A percentile compares a stretch with the other conserved stretches of the same genome.
Conservation (phyloP, 345 rosid genomes). For the Citrus reticulata region DNA sequence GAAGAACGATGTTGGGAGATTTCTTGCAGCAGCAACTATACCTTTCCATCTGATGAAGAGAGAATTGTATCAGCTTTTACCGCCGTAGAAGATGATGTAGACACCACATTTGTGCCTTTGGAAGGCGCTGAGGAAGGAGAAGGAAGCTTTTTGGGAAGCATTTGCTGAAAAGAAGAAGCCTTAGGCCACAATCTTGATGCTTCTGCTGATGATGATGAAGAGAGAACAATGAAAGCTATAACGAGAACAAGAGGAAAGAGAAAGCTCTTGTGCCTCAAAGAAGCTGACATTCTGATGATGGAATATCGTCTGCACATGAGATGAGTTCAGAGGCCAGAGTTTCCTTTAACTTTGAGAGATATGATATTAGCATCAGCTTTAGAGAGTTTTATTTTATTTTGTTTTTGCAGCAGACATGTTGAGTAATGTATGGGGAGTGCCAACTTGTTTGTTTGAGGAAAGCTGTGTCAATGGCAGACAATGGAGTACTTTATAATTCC, state of each 20-base stretch:
- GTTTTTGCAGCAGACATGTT: slow-evolving; percentile 48
- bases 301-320: slow-evolving; percentile 14
- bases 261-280: slow-evolving; percentile 39
- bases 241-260: slow-evolving; percentile 31
- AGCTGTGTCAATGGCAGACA: slow-evolving; percentile 80
- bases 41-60: slow-evolving; percentile 53
- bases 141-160: slow-evolving; percentile 87
- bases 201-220: slow-evolving; percentile 34
- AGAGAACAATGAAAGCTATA: slow-evolving; percentile 32
- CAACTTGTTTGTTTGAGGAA: slow-evolving; percentile 68
- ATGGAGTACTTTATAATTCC: slow-evolving; percentile 39
- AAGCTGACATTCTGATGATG: slow-evolving; percentile 31
- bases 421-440: slow-evolving; percentile 55
- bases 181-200: slow-evolving; percentile 60
- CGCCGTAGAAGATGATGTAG: slow-evolving; percentile 38
- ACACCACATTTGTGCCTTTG: slow-evolving; percentile 70
- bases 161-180: slow-evolving; percentile 55
- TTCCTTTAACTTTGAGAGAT: slow-evolving; percentile 18
- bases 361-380: slow-evolving; percentile 22
- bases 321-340: background rate
- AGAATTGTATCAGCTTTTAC: slow-evolving; percentile 25
- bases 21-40: slow-evolving; percentile 28
- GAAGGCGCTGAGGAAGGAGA: slow-evolving; percentile 81
- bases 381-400: slow-evolving; percentile 19
- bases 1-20: slow-evolving; percentile 12